Percentiles rank a stretch among this genome's conserved stretches.
These are phyloP conservation scores for Lomentospora prolificans DNA, from an alignment of 2,329 filamentous ascomycete species.

Conservation along the genomic window DNA sequence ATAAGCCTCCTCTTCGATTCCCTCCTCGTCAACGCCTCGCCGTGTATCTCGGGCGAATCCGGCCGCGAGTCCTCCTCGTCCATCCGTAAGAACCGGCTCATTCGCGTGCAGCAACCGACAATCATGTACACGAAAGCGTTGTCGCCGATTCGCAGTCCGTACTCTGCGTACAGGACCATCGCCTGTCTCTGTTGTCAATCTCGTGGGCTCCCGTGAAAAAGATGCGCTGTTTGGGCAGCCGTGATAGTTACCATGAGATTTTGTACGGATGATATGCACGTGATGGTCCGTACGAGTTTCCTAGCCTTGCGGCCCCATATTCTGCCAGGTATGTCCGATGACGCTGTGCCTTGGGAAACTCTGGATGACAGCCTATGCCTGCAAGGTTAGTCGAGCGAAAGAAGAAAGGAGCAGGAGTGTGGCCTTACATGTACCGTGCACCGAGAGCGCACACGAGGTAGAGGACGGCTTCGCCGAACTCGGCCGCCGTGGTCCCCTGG, in stretches of 20 bases:
- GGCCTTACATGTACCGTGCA: constrained; percentile 13
- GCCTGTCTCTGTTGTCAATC: constrained; percentile 19
- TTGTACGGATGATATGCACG: constrained; percentile 28
- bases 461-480: constrained; percentile 26
- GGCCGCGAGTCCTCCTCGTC: constrained; percentile 23
- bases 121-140: constrained; percentile 30
- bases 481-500: constrained; percentile 22
- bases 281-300: constrained; percentile 24
- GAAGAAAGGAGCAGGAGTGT: not conserved
- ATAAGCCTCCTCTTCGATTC: constrained; percentile 29
- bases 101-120: constrained; percentile 29
- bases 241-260: constrained; percentile 24
- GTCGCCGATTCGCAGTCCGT: constrained; percentile 28
- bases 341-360: constrained; percentile 12
- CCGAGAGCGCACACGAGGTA: constrained; percentile 28
- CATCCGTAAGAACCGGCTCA: constrained; percentile 31
- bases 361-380: not conserved
- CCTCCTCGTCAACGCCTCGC: constrained; percentile 21
- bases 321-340: constrained; percentile 21
- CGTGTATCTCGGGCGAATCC: constrained; percentile 13
- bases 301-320: constrained; percentile 28
- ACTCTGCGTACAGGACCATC: constrained; percentile 28
- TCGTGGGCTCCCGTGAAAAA: not conserved
- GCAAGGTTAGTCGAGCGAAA: too few species aligned
- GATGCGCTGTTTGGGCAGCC: not conserved